Evolutionary conservation across 306 rosid species (phyloP), one percentile per base, ranked within the genome.

Genomic region (Betula pendula): DNA sequence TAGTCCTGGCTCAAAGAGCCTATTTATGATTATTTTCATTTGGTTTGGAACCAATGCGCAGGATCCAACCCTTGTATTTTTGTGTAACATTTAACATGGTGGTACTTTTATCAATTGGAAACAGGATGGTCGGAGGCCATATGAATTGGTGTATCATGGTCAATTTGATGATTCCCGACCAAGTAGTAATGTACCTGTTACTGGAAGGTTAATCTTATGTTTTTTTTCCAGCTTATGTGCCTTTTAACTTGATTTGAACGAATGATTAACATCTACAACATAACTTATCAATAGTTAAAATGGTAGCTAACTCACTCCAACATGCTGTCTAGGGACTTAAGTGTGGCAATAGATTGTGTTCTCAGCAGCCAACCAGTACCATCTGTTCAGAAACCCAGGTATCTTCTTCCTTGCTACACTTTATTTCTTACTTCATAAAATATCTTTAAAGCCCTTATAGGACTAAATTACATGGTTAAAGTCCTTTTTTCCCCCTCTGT

Each of bases 151-250:
- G 72, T 95, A 95, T 82, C 97, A 88, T 65, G 97, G 98, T 58
- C 98, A 92, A 63, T 95, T 89, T 87, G 98, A 95, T 78, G 98
- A 90, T 84, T 95, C 98, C 9, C 92, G 96, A 60, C 98, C 97
- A 29, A 89, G 92, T 77, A 95, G 75, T 77, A 86, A 68, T 67
- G 81, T 88, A 63, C 88, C 89, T 49, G 90, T 95, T 40, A 90
- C 91, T n/a, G 97, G 98, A 84, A 92, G 97, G 98, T 95, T 78
- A 68, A 83, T 68, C 77, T 82, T 74, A 45, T 56, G 72, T 72
- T 33, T 50, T 44, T 44, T 8, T 44, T 44, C 3, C 14, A 45
- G 49, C 15, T 45, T 45, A 45, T 45, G 49, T 45, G 4, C 49
- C 3, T 45, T 67, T 80, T 77, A 76, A 53, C 50, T 75, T 63